A percentile compares a stretch with the other conserved stretches of the same genome.
Conservation (phyloP, 176 grass and related monocot genomes). For the Aechmea fasciata region DNA sequence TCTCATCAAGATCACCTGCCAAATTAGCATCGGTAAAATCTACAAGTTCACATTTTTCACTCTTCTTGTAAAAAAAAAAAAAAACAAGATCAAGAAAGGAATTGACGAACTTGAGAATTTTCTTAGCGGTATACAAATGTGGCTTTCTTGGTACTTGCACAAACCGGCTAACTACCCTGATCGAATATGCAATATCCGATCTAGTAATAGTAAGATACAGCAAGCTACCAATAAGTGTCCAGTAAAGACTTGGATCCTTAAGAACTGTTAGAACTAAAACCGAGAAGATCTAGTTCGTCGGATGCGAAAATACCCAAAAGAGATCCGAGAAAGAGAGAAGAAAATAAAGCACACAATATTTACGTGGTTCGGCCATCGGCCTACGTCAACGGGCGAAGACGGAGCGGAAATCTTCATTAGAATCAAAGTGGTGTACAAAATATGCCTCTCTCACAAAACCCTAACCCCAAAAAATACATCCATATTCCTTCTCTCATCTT, state of each 20-base stretch:
- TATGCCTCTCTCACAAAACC: too few species aligned
- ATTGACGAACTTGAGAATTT: neutral
- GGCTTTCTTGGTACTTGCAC: neutral
- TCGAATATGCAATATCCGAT: neutral
- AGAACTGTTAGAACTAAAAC: too few species aligned
- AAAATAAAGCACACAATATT: too few species aligned
- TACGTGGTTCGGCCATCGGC: too few species aligned
- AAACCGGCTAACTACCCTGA: neutral
- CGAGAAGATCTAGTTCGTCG: too few species aligned
- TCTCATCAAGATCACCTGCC: neutral
- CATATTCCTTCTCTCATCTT: too few species aligned
- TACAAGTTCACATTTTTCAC: neutral
- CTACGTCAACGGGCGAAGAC: too few species aligned
- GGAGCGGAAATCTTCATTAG: too few species aligned
- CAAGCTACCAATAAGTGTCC: neutral
- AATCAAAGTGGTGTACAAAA: too few species aligned
- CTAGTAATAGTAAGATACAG: neutral
- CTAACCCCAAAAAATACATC: too few species aligned
- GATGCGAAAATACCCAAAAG: too few species aligned
- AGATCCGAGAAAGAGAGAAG: too few species aligned
- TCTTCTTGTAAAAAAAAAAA: neutral
- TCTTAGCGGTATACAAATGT: neutral
- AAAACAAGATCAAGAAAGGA: neutral
- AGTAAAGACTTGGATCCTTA: neutral
- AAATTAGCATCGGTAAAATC: neutral